Evolutionary conservation across 768 basidiomycete species (phyloP).

Genomic region (Kwoniella sp.): DNA sequence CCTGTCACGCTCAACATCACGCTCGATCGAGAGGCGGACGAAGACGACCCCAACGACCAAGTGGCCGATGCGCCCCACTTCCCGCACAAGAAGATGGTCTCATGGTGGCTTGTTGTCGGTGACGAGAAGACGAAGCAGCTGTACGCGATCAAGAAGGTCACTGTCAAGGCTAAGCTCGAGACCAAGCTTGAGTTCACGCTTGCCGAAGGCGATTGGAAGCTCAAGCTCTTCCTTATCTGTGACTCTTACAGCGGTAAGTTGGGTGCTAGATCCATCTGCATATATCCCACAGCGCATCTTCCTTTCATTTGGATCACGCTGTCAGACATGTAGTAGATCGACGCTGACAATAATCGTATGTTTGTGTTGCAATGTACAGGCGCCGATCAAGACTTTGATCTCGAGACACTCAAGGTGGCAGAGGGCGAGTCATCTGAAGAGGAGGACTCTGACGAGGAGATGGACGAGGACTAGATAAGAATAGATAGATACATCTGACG

Average conservation of each 20-base stretch:
- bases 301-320: not conserved
- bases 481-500: too few species aligned
- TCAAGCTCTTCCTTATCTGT: slow-evolving; percentile 89
- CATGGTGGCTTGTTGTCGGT: slow-evolving; percentile 98
- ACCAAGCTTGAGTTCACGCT: slow-evolving; percentile 88
- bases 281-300: too few species aligned
- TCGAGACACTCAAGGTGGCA: slow-evolving; percentile 81
- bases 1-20: slow-evolving; percentile 80
- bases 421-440: slow-evolving; percentile 87
- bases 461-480: slow-evolving; percentile 52
- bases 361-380: slow-evolving; percentile 54
- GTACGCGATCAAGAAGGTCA: slow-evolving; percentile 84
- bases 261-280: not conserved
- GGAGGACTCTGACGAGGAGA: slow-evolving; percentile 62
- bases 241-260: slow-evolving; percentile 73
- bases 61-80: slow-evolving; percentile 91
- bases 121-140: slow-evolving; percentile 72
- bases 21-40: slow-evolving; percentile 77
- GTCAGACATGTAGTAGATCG: not conserved
- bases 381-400: slow-evolving; percentile 85
- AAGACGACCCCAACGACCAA: slow-evolving; percentile 67
- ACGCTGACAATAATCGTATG: not conserved
- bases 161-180: slow-evolving; percentile 66
- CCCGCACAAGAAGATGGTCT: slow-evolving; percentile 84
- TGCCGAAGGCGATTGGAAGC: slow-evolving; percentile 74